Percentiles rank a stretch among this genome's conserved stretches.
Evolutionary conservation across 176 grass and related monocot species (phyloP).

Genomic region (Rhynchospora tenuis): DNA sequence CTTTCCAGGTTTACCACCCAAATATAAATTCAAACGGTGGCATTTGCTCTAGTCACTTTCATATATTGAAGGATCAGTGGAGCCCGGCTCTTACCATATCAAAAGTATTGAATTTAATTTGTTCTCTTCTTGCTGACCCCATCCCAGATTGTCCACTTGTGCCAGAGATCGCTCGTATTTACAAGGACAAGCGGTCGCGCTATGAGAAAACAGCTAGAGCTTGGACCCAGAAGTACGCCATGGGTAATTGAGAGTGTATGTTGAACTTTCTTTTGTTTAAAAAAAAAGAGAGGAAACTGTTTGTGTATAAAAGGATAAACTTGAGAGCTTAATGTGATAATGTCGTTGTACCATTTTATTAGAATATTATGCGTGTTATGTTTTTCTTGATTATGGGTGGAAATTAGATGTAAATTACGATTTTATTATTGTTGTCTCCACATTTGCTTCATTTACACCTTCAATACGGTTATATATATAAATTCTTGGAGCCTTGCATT

Average conservation of each 20-base stretch:
- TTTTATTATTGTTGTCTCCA: too few species aligned
- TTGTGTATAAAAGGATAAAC: not conserved
- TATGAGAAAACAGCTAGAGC: constrained; percentile 30
- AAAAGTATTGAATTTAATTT: constrained; percentile 34
- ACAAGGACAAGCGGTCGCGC: constrained; percentile 24
- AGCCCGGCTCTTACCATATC: constrained; percentile 41
- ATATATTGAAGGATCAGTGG: constrained; percentile 41
- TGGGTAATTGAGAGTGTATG: constrained; percentile 1
- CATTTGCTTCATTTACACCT: too few species aligned
- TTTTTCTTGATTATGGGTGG: not conserved
- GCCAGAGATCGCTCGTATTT: constrained; percentile 33
- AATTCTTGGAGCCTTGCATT: too few species aligned
- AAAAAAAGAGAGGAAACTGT: not conserved
- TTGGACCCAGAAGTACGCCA: constrained; percentile 42
- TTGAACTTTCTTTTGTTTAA: not conserved
- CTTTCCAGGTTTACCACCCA: constrained; percentile 36
- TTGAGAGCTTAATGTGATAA: not conserved
- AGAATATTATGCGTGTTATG: not conserved
- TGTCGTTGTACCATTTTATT: not conserved
- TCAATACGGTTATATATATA: too few species aligned
- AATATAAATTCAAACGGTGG: constrained; percentile 40
- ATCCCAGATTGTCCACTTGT: constrained; percentile 36
- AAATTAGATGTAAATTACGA: too few species aligned
- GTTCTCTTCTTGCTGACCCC: constrained; percentile 30
- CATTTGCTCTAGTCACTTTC: not conserved